Evolutionary conservation across 2,329 filamentous ascomycete species (phyloP), one percentile per base, ranked within the genome.

Genomic region (Phyllosticta citribraziliensis): DNA sequence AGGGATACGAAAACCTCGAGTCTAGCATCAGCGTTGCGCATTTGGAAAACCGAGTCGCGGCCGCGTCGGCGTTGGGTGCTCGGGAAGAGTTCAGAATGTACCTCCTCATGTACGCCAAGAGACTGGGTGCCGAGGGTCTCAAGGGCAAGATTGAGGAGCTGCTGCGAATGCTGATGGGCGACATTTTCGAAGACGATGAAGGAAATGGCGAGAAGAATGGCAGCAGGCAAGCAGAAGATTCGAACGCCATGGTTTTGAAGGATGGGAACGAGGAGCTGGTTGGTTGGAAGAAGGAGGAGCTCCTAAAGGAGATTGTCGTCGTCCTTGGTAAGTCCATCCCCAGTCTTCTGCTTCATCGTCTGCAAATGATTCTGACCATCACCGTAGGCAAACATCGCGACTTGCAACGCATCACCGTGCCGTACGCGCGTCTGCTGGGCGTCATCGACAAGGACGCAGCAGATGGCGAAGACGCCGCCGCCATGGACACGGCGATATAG

Each of bases 21-120:
- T 89, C 89, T 22, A 88, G 85, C 52, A 89, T 97, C 56, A 96
- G 90, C 60, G 91, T 99, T 65, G 93, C 92, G 6, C 94, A 99
- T 76, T 79, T 99, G 12, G 94, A 99, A 74, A 97, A 97, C 69
- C 85, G 95, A 50, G 87, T 99, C 54, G 93, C 94, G 2, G 95
- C 91, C 3, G 90, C 94, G 0, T 77, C 95, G 70, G 88, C 90
- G 63, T 78, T 99, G 0, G 89, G 88, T 3, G 88, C 94, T 0
- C 88, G 86, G 67, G 92, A 97, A 62, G 94, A 99, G 72, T 99
- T 97, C 76, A 85, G 91, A 62, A 80, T 96, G 1, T 97, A 97
- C 70, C 78, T 99, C n/a, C 88, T 91, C 69, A 97, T 97, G 91
- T 99, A 99, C 70, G 93, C 92, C 3, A 97, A 97, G 77, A 86